Conservation (phyloP, 2,329 filamentous ascomycete genomes). For the Trichoderma sp. region DNA sequence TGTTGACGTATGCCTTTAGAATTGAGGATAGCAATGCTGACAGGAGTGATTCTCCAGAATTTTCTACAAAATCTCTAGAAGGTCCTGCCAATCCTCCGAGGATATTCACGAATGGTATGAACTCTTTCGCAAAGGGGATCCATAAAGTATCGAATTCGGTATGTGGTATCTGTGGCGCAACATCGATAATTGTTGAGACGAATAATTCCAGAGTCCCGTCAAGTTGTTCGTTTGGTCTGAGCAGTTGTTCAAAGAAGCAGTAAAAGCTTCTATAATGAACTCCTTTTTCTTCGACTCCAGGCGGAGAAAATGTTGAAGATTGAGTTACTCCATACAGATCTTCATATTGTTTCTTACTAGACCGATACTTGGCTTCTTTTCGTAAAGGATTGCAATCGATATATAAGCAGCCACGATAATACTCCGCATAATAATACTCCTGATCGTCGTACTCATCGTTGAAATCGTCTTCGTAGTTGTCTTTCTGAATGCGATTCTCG, state of each 20-base stretch:
- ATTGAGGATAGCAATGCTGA: background rate
- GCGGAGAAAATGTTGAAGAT: background rate
- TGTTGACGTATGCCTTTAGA: background rate
- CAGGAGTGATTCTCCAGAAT: background rate
- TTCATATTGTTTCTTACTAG: background rate
- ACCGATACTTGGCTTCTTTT: fast-evolving
- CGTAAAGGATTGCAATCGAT: background rate
- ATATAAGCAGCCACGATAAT: background rate
- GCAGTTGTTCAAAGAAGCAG: background rate
- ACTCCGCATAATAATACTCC: background rate
- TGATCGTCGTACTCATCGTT: background rate
- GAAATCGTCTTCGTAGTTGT: background rate
- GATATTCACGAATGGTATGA: no score
- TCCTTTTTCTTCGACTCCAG: background rate
- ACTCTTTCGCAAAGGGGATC: background rate
- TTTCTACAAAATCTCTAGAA: background rate
- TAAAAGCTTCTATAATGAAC: background rate
- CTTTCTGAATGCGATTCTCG: background rate
- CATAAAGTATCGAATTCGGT: background rate
- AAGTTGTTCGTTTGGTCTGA: background rate
- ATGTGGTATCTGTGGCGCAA: background rate
- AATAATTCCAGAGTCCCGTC: background rate
- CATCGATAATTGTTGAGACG: background rate
- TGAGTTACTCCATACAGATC: background rate
- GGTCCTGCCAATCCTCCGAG: no score